These are phyloP conservation scores for Collariella sp. DNA, from an alignment of 495 filamentous ascomycete genomes.

Conservation along the genomic window DNA sequence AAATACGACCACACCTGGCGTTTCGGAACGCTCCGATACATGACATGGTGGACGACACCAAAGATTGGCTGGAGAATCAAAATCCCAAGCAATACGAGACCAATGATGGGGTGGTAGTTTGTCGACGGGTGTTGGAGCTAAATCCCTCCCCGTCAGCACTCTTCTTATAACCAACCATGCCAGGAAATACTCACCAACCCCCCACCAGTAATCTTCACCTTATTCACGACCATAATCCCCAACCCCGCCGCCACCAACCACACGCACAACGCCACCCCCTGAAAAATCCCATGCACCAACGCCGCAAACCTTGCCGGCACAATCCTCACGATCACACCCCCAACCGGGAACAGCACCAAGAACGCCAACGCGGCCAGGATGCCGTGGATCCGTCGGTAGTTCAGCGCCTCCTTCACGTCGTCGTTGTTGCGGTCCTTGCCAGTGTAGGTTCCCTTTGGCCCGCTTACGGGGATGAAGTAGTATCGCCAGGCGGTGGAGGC, in stretches of 20 bases:
- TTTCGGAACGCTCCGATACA: conserved; percentile 34
- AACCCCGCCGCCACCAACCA: conserved; percentile 49
- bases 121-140: conserved; percentile 18
- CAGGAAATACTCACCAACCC: conserved; percentile 12
- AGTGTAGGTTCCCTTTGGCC: background rate
- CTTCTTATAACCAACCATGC: background rate
- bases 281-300: conserved; percentile 46
- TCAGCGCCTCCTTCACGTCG: background rate
- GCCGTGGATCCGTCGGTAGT: conserved; percentile 28
- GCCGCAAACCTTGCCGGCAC: conserved; percentile 22
- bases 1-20: conserved; percentile 46
- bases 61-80: conserved; percentile 52
- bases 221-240: conserved; percentile 46
- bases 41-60: conserved; percentile 54
- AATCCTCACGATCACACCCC: conserved; percentile 42
- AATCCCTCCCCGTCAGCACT: background rate
- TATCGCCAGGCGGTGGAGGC: background rate
- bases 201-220: conserved; percentile 17
- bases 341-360: conserved; percentile 43
- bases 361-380: conserved; percentile 35
- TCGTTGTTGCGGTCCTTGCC: background rate
- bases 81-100: conserved; percentile 47
- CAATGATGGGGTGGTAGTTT: conserved; percentile 47
- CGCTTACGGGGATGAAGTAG: background rate
- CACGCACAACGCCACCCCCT: conserved; percentile 43